phyloP scores from a whole-genome alignment of 2,329 filamentous ascomycete genomes.

The Neocucurbitaria cava region DNA sequence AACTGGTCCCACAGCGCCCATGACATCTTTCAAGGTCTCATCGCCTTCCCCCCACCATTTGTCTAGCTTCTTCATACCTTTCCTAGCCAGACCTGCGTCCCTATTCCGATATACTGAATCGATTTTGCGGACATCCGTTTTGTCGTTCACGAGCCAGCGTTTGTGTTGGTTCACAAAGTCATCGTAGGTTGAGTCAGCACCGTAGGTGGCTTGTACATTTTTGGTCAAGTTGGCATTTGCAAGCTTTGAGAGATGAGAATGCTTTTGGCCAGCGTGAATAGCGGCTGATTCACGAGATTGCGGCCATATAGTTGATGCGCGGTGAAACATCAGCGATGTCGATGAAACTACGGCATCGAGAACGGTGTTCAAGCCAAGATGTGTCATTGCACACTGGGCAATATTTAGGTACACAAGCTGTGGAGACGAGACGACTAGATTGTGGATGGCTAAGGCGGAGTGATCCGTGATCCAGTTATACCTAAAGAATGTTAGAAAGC shows the following conservation, averaged over 20 bases:
- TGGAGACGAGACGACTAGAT: constrained; percentile 43
- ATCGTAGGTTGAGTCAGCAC: constrained; percentile 27
- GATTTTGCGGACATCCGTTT: constrained; percentile 29
- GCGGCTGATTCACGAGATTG: constrained; percentile 11
- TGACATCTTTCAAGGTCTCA: constrained; percentile 21
- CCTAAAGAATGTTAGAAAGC: constrained; percentile 2
- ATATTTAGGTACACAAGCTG: constrained; percentile 54
- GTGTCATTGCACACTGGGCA: constrained; percentile 42
- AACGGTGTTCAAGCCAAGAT: constrained; percentile 33
- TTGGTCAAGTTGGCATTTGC: constrained; percentile 18
- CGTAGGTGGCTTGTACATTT: constrained; percentile 35
- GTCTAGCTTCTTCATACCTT: constrained; percentile 38
- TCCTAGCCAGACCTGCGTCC: constrained; percentile 38
- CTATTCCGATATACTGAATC: constrained; percentile 49
- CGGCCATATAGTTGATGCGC: constrained; percentile 48
- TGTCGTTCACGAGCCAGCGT: constrained; percentile 29
- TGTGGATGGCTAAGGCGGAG: constrained; percentile 42
- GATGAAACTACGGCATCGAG: constrained; percentile 38
- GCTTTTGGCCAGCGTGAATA: constrained; percentile 28
- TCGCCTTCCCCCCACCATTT: constrained; percentile 36
- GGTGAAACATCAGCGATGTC: constrained; percentile 48
- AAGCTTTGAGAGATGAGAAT: constrained; percentile 16
- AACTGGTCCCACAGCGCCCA: constrained; percentile 16
- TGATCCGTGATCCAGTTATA: constrained; percentile 58
- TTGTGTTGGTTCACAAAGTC: constrained; percentile 24